These are phyloP conservation scores for Fraxinus pennsylvanica DNA, from an alignment of 257 asterid genomes.

Conservation along the genomic window DNA sequence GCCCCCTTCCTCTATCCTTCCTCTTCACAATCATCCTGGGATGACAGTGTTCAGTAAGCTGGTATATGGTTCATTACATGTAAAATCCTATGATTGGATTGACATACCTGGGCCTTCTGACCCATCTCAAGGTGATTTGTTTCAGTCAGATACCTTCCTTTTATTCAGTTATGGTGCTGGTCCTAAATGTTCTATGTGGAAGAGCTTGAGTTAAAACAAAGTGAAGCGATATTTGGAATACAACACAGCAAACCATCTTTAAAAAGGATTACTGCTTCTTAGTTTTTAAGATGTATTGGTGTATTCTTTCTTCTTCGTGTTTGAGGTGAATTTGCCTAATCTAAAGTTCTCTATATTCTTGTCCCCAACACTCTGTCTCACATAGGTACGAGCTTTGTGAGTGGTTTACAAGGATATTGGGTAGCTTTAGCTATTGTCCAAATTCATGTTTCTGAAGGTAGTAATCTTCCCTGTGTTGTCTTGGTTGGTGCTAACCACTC, in stretches of 20 bases:
- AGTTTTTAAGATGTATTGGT: constrained; percentile 2
- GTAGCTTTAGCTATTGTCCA: background rate
- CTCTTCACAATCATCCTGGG: constrained; percentile 99
- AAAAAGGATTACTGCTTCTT: constrained; percentile 4
- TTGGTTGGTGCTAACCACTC: background rate
- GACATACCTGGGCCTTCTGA: constrained; percentile 70
- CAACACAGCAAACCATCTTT: background rate
- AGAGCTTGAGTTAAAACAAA: background rate
- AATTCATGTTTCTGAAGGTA: background rate
- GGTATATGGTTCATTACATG: constrained; percentile 80
- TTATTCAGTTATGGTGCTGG: constrained; percentile 3
- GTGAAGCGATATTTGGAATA: constrained; percentile 4
- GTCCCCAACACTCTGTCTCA: background rate
- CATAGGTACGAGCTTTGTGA: background rate
- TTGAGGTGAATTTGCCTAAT: background rate
- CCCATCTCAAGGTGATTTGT: constrained; percentile 66
- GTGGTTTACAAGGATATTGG: background rate
- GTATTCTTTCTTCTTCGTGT: background rate
- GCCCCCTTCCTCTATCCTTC: constrained; percentile 95
- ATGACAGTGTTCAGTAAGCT: constrained; percentile 99
- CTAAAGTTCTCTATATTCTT: background rate
- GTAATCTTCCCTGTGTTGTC: background rate
- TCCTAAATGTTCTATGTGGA: constrained; percentile 11
- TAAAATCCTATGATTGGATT: constrained; percentile 90
- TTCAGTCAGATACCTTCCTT: constrained; percentile 16